Conservation (phyloP, 1,284 basidiomycete species). For the Boletellus deceptivus region DNA sequence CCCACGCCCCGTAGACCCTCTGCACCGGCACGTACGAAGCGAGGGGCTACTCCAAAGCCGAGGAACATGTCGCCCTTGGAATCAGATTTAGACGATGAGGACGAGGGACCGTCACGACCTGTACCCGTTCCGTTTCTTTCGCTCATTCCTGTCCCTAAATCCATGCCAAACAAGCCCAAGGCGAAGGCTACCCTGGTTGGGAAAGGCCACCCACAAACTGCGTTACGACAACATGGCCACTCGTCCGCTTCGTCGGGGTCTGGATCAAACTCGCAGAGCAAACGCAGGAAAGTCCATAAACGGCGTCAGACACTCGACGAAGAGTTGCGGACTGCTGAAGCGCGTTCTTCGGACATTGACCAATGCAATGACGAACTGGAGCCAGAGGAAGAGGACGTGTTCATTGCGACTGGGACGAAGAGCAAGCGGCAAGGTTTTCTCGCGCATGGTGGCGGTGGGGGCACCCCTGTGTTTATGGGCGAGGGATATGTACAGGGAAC, state of each 20-base stretch:
- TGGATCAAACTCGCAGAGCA: conserved; percentile 19
- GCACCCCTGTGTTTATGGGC: conserved; percentile 64
- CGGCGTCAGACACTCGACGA: conserved; percentile 59
- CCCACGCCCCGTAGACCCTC: conserved; percentile 54
- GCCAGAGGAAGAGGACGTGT: conserved; percentile 40
- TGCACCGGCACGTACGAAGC: conserved; percentile 47
- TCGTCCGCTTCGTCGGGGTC: conserved; percentile 3
- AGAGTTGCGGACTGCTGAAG: conserved; percentile 53
- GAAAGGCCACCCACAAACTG: conserved; percentile 19
- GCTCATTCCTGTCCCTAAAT: conserved; percentile 23
- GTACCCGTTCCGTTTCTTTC: conserved; percentile 24
- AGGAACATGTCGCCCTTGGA: conserved; percentile 5
- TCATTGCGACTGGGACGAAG: conserved; percentile 52
- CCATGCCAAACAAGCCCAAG: conserved; percentile 17
- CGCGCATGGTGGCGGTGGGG: conserved; percentile 71
- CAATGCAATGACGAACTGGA: conserved; percentile 35
- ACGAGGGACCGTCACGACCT: conserved; percentile 27
- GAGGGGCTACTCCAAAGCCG: conserved; percentile 25
- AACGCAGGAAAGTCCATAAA: conserved; percentile 25
- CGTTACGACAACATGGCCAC: background rate
- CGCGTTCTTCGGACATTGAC: conserved; percentile 32
- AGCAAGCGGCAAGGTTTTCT: conserved; percentile 58
- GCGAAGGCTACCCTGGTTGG: conserved; percentile 14
- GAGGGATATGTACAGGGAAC: conserved; percentile 58
- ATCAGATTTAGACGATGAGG: conserved; percentile 25